These are phyloP conservation scores for Pyrus communis DNA, from an alignment of 306 rosid genomes.

Conservation along the genomic window DNA sequence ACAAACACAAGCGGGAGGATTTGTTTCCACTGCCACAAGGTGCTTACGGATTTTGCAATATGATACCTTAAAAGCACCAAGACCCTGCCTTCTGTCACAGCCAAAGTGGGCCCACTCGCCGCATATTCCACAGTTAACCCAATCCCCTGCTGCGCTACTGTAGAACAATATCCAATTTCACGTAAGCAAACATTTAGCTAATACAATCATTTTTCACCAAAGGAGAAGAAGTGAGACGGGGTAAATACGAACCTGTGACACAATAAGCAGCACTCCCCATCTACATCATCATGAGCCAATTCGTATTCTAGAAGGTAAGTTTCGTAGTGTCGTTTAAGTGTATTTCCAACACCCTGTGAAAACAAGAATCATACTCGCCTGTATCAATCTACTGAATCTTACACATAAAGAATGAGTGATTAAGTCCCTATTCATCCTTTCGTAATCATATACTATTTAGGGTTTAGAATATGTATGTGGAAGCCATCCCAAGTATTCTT, in stretches of 20 bases:
- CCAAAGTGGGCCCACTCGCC: slow-evolving; percentile 99
- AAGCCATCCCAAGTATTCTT: not conserved
- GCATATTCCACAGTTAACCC: slow-evolving; percentile 99
- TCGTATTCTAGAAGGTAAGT: slow-evolving; percentile 96
- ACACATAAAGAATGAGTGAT: not conserved
- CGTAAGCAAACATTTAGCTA: slow-evolving; percentile 15
- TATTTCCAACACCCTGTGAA: slow-evolving; percentile 96
- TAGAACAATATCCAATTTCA: slow-evolving; percentile 18
- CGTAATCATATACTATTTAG: not conserved
- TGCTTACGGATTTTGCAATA: not conserved
- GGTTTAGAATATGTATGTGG: not conserved
- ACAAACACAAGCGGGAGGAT: not conserved
- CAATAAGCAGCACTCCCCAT: slow-evolving; percentile 95
- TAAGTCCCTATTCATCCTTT: not conserved
- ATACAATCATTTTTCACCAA: not conserved
- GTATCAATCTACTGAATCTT: not conserved
- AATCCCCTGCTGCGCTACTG: slow-evolving; percentile 99
- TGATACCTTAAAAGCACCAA: slow-evolving; percentile 94
- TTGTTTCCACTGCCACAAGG: not conserved
- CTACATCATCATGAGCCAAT: slow-evolving; percentile 96
- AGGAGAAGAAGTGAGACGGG: not conserved
- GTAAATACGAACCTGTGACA: slow-evolving; percentile 79
- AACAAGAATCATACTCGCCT: slow-evolving; percentile 7
- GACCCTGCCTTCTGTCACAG: slow-evolving; percentile 98
- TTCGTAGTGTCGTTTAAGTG: slow-evolving; percentile 96